phyloP scores from a whole-genome alignment of 768 basidiomycete genomes.

The Tulasnella calospora region DNA sequence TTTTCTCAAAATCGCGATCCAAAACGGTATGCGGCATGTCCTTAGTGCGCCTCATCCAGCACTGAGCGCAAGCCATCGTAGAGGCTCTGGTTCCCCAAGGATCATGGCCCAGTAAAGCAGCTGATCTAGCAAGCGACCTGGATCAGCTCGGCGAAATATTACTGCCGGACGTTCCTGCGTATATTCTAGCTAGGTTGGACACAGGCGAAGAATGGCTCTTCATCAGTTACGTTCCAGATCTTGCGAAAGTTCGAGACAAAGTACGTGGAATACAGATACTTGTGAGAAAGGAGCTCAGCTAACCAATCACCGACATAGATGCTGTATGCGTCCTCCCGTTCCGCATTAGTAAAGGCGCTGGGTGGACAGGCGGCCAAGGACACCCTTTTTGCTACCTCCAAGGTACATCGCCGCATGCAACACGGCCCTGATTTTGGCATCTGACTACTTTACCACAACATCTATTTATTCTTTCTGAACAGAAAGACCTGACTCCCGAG shows the following conservation, averaged over 20 bases:
- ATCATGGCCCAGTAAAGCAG: slow-evolving; percentile 45
- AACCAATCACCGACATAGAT: slow-evolving; percentile 48
- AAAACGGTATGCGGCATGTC: slow-evolving; percentile 50
- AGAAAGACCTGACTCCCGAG: slow-evolving; percentile 40
- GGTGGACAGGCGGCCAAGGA: slow-evolving; percentile 69
- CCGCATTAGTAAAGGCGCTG: slow-evolving; percentile 62
- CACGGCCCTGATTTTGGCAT: neutral
- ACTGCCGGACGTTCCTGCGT: slow-evolving; percentile 62
- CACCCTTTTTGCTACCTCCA: slow-evolving; percentile 72
- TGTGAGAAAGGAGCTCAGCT: neutral
- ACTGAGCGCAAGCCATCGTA: slow-evolving; percentile 34
- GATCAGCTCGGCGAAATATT: slow-evolving; percentile 52
- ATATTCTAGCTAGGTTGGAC: slow-evolving; percentile 65
- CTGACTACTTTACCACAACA: neutral
- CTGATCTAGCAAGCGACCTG: slow-evolving; percentile 59
- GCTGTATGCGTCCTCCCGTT: slow-evolving; percentile 80
- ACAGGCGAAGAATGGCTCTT: slow-evolving; percentile 63
- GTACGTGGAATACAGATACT: slow-evolving; percentile 37
- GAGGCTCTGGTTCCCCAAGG: slow-evolving; percentile 64
- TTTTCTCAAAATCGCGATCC: slow-evolving; percentile 73
- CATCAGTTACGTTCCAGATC: slow-evolving; percentile 77
- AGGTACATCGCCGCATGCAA: slow-evolving; percentile 50
- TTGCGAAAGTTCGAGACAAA: slow-evolving; percentile 77
- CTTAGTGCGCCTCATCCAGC: too few relatives aligned
- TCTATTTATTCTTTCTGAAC: neutral